Conservation (phyloP, 2,329 filamentous ascomycete species). For the Phialemoniopsis sp. region DNA sequence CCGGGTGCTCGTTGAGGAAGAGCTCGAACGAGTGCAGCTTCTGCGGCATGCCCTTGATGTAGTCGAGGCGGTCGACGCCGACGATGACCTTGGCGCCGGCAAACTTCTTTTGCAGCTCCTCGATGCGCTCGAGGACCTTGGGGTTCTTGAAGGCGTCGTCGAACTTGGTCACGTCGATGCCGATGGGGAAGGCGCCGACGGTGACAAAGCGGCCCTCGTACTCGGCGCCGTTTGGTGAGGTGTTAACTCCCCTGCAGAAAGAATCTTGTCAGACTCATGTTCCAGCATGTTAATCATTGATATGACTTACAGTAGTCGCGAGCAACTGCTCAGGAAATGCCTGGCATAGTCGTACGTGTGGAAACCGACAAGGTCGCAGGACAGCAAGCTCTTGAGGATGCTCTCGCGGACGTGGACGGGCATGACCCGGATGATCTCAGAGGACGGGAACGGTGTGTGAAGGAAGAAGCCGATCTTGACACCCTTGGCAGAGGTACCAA, state of each 20-base stretch:
- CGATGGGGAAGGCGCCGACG: slow-evolving; percentile 94
- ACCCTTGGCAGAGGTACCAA: slow-evolving; percentile 77
- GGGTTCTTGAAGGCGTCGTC: slow-evolving; percentile 81
- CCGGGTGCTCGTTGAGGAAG: slow-evolving; percentile 92
- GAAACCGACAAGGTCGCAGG: slow-evolving; percentile 95
- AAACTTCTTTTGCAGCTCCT: slow-evolving; percentile 81
- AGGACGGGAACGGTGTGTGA: slow-evolving; percentile 94
- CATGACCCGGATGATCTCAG: slow-evolving; percentile 93
- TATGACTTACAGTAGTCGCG: slow-evolving; percentile 71
- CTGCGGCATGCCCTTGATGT: slow-evolving; percentile 98
- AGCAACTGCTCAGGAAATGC: slow-evolving; percentile 94
- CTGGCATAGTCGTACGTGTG: slow-evolving; percentile 99
- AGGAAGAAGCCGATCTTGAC: slow-evolving; percentile 98
- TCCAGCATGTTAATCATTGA: too few relatives aligned
- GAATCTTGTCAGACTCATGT: too few relatives aligned
- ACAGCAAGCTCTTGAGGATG: slow-evolving; percentile 79
- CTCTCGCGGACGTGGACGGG: slow-evolving; percentile 91
- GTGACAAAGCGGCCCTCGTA: slow-evolving; percentile 85
- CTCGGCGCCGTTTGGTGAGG: slow-evolving; percentile 89
- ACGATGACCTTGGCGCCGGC: slow-evolving; percentile 95
- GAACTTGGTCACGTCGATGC: slow-evolving; percentile 97
- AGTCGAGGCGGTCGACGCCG: slow-evolving; percentile 92
- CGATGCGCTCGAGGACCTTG: slow-evolving; percentile 84
- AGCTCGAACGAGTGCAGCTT: slow-evolving; percentile 96
- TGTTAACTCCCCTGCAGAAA: slow-evolving; percentile 52